Evolutionary conservation across 768 basidiomycete genomes (phyloP).

Genomic region (Cyclocybe cylindracea): DNA sequence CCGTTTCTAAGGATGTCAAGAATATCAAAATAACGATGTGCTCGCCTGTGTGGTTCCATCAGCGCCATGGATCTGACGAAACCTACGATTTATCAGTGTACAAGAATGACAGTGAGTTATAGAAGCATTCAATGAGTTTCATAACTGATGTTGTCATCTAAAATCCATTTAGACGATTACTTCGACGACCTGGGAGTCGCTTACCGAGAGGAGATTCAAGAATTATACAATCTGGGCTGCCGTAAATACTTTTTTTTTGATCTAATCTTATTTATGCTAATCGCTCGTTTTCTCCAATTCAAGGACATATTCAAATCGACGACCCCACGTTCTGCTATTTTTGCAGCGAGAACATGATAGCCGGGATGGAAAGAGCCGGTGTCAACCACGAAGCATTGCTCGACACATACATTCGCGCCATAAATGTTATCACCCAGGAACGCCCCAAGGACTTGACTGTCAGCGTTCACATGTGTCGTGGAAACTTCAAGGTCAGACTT

Average conservation of each 20-base stretch:
- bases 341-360: conserved; percentile 58
- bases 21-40: conserved; percentile 73
- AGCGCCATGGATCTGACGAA: conserved; percentile 59
- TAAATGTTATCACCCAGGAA: conserved; percentile 55
- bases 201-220: conserved; percentile 49
- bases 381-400: conserved; percentile 66
- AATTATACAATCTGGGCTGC: conserved; percentile 49
- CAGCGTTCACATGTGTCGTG: conserved; percentile 63
- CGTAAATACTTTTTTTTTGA: conserved; percentile 33
- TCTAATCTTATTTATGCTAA: conserved; percentile 2
- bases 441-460: conserved; percentile 56
- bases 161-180: conserved; percentile 40
- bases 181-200: conserved; percentile 49
- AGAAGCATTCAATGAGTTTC: neutral
- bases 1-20: conserved; percentile 51
- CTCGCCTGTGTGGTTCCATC: conserved; percentile 73
- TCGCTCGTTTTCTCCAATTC: neutral
- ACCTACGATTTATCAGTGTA: conserved; percentile 64
- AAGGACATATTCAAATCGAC: conserved; percentile 54
- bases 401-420: conserved; percentile 67
- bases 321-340: conserved; percentile 64
- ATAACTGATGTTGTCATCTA: neutral
- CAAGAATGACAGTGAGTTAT: conserved; percentile 50
- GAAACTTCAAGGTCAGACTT: conserved; percentile 46
- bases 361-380: conserved; percentile 56